Evolutionary conservation across 345 rosid species (phyloP).

Genomic region (Punica granatum): DNA sequence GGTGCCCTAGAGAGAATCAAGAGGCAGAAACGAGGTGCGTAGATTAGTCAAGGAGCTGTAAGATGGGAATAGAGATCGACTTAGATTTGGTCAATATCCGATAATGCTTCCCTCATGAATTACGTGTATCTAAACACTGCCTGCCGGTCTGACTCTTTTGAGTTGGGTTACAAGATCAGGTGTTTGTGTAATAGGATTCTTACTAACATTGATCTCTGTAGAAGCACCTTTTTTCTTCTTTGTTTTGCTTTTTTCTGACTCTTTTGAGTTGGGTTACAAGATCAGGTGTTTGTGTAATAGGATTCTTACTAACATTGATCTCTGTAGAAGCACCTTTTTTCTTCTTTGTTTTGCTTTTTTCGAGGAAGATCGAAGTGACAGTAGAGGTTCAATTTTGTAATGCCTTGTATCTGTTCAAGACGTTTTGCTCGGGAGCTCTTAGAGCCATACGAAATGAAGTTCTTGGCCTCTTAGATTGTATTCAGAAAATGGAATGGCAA

Average conservation of each 20-base stretch:
- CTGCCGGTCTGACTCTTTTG: background rate
- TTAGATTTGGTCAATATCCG: background rate
- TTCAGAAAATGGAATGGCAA: too few species aligned
- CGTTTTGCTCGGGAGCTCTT: background rate
- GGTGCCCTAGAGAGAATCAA: conserved; percentile 87
- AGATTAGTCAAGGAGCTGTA: background rate
- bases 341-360: background rate
- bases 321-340: background rate
- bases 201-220: background rate
- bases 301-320: background rate
- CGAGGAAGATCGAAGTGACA: background rate
- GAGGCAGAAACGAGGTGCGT: conserved; percentile 37
- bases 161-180: background rate
- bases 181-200: background rate
- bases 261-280: background rate
- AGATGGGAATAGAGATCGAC: background rate
- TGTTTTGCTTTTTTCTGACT: too few species aligned
- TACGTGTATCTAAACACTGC: background rate
- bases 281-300: background rate
- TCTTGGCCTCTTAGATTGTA: background rate
- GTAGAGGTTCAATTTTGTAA: background rate
- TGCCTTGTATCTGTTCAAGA: background rate
- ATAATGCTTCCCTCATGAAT: background rate
- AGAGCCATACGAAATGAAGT: background rate
- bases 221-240: too few species aligned